These are phyloP conservation scores for Cercospora sesami DNA, from an alignment of 2,329 filamentous ascomycete genomes.

Conservation along the genomic window DNA sequence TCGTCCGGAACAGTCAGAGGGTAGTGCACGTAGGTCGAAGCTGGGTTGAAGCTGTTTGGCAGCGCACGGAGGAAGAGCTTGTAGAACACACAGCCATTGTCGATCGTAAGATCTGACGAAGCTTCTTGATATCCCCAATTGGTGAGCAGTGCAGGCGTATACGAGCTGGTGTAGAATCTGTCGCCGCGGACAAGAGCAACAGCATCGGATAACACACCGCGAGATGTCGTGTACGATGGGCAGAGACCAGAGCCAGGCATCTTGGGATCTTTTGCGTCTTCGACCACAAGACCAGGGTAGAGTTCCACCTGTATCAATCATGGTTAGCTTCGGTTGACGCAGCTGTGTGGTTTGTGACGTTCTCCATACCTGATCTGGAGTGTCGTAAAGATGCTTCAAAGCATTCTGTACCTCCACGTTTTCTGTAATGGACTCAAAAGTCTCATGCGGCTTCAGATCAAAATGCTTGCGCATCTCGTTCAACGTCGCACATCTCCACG, in stretches of 20 bases:
- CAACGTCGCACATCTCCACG: constrained; percentile 61
- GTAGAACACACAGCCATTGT: constrained; percentile 54
- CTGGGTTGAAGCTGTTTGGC: constrained; percentile 50
- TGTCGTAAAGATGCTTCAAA: constrained; percentile 61
- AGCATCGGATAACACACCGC: constrained; percentile 61
- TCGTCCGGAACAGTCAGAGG: constrained; percentile 52
- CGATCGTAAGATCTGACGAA: constrained; percentile 46
- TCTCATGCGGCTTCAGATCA: constrained; percentile 57
- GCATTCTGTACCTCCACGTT: constrained; percentile 57
- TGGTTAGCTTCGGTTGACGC: neutral
- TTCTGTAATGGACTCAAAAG: constrained; percentile 60
- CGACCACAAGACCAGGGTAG: constrained; percentile 67
- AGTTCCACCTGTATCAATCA: constrained; percentile 55
- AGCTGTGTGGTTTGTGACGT: neutral
- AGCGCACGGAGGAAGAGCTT: constrained; percentile 54
- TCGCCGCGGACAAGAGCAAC: constrained; percentile 60
- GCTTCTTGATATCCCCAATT: constrained; percentile 52
- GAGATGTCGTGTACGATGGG: constrained; percentile 55
- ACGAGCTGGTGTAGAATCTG: constrained; percentile 56
- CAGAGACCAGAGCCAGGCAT: constrained; percentile 56
- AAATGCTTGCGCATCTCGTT: constrained; percentile 68
- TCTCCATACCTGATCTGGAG: constrained; percentile 55
- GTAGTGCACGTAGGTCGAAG: constrained; percentile 54
- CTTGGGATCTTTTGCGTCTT: constrained; percentile 56
- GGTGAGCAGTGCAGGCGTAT: constrained; percentile 40